These are phyloP conservation scores for Akanthomyces uredinophilus DNA, from an alignment of 2,329 filamentous ascomycete genomes.

Conservation along the genomic window DNA sequence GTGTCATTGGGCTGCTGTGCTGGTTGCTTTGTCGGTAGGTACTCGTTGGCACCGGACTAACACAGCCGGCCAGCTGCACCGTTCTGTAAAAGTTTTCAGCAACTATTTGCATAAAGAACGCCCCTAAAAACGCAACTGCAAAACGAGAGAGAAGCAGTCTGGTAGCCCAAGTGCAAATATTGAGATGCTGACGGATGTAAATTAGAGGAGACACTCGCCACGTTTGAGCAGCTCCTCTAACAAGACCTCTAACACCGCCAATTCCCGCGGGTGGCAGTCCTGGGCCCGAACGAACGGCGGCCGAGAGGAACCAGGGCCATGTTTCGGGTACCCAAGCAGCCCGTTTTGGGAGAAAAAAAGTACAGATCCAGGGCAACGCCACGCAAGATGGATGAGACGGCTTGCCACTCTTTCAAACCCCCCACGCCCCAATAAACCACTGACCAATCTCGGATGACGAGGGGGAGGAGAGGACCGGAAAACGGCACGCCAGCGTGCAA, in stretches of 20 bases:
- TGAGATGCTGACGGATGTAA: neutral
- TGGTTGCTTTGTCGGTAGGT: neutral
- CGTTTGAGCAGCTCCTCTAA: conserved; percentile 7
- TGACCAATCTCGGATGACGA: neutral
- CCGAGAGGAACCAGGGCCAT: neutral
- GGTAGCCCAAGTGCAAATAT: neutral
- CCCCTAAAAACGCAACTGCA: no score
- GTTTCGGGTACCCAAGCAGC: conserved; percentile 3
- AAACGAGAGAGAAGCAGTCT: neutral
- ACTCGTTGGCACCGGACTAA: neutral
- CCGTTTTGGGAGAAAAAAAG: conserved; percentile 9
- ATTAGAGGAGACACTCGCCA: conserved; percentile 7
- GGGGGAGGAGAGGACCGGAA: neutral
- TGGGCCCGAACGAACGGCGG: neutral
- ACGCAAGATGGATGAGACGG: conserved; percentile 9
- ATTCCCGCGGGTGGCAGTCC: neutral
- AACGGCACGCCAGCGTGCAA: neutral
- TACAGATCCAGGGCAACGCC: neutral
- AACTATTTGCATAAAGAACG: no score
- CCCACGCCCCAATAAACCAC: neutral
- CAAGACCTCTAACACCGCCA: conserved; percentile 7
- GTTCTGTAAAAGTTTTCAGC: neutral
- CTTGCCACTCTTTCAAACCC: neutral
- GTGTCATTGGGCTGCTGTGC: neutral
- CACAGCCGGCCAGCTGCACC: neutral